Percentiles rank a stretch among this genome's conserved stretches.
phyloP scores from a whole-genome alignment of 1,139 yeast species.

The Protomyces arabidopsidicola region DNA sequence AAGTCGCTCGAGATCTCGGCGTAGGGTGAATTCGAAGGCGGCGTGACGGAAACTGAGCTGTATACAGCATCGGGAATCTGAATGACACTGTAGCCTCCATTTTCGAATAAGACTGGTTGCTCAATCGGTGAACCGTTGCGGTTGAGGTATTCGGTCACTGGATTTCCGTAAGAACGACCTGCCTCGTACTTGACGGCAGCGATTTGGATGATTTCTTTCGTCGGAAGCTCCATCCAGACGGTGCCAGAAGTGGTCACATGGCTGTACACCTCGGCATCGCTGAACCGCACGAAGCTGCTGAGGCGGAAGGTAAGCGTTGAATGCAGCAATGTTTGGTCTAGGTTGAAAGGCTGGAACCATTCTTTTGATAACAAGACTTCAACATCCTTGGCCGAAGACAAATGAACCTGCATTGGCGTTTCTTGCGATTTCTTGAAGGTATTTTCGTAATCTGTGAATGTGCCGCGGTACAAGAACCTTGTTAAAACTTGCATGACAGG shows the following conservation, averaged over 20 bases:
- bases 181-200: slow-evolving; percentile 88
- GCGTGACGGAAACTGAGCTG: slow-evolving; percentile 49
- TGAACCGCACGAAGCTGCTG: slow-evolving; percentile 76
- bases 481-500: slow-evolving; percentile 94
- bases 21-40: slow-evolving; percentile 86
- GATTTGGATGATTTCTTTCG: slow-evolving; percentile 83
- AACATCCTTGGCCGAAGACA: slow-evolving; percentile 76
- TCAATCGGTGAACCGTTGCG: slow-evolving; percentile 93
- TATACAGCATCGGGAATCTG: slow-evolving; percentile 67
- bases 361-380: slow-evolving; percentile 93
- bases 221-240: slow-evolving; percentile 81
- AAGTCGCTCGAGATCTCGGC: slow-evolving; percentile 97
- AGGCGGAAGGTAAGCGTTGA: slow-evolving; percentile 86
- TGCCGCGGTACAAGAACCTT: slow-evolving; percentile 94
- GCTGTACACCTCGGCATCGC: slow-evolving; percentile 68
- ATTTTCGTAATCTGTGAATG: slow-evolving; percentile 77
- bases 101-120: slow-evolving; percentile 87
- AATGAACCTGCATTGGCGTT: slow-evolving; percentile 74
- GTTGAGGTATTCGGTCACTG: slow-evolving; percentile 85
- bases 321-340: slow-evolving; percentile 65
- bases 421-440: slow-evolving; percentile 87
- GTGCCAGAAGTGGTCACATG: slow-evolving; percentile 81
- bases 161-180: slow-evolving; percentile 92
- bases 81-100: slow-evolving; percentile 43
- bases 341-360: slow-evolving; percentile 84